A percentile compares a stretch with the other conserved stretches of the same genome.
phyloP scores from a whole-genome alignment of 768 basidiomycete species.

The Lentinula edodes region DNA sequence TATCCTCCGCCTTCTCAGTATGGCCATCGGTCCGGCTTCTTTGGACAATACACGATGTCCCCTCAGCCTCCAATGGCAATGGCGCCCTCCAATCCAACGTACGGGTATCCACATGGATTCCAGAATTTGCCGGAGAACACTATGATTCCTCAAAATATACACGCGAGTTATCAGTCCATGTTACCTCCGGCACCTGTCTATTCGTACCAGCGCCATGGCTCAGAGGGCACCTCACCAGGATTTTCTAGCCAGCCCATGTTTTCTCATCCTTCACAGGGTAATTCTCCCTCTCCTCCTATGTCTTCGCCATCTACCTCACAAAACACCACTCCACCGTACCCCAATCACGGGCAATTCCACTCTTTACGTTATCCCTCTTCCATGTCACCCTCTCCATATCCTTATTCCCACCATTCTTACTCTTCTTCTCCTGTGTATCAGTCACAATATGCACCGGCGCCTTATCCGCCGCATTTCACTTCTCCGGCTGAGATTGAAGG shows the following conservation, averaged over 20 bases:
- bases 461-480: constrained; percentile 30
- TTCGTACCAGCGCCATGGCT: constrained; percentile 28
- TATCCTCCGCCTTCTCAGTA: constrained; percentile 25
- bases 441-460: constrained; percentile 29
- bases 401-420: constrained; percentile 31
- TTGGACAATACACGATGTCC: constrained; percentile 44
- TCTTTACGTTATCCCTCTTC: constrained; percentile 29
- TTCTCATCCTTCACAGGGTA: constrained; percentile 16
- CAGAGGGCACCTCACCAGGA: constrained; percentile 23
- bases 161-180: constrained; percentile 36
- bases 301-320: constrained; percentile 17
- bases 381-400: constrained; percentile 25
- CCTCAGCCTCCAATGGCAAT: constrained; percentile 35
- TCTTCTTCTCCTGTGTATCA: constrained; percentile 30
- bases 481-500: constrained; percentile 28
- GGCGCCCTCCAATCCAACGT: constrained; percentile 23
- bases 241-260: constrained; percentile 24
- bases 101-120: constrained; percentile 29
- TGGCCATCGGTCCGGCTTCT: constrained; percentile 28
- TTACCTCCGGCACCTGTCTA: constrained; percentile 33
- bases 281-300: constrained; percentile 18
- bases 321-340: constrained; percentile 19
- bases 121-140: constrained; percentile 29
- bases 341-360: constrained; percentile 22
- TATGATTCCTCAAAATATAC: constrained; percentile 35